Base-by-base conservation (phyloP, 495 filamentous ascomycete genomes). In the Aspergillus ostianus region DNA sequence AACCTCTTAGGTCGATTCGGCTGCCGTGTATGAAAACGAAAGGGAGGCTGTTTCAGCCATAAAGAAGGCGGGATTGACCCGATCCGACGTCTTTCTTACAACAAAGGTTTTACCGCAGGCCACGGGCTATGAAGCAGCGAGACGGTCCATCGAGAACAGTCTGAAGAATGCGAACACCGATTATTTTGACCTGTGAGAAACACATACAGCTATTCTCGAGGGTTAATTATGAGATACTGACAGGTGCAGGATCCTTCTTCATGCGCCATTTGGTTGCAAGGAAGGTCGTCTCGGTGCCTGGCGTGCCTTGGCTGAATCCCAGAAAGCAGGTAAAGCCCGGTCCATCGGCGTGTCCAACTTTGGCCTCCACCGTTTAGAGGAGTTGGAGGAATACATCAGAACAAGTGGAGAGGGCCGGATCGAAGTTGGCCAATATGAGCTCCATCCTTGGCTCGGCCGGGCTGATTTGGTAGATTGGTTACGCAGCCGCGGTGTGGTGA, bases 371-470 rank as follows among this genome's bases (percentile, higher is more conserved):
- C 82, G 84, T 62, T 72, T 85, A 10, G 70, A 83, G 23, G 82
- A 84, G 55, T 73, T 97, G 47, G 90, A 95, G 66, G 74, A 69
- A 61, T 87, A 90, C 65, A 91, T 92, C 65, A 80, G 84, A 61
- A 76, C 83, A 57, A 88, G 88, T 4, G 86, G 84, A 56, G 90
- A 86, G 15, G 89, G 90, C n/a, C 78, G 91, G 19, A 80, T 97
- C 61, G 87, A 85, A 56, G 89, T 96, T 3, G 91, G 90, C 10
- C 92, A 96, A 71, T 90, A 89, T 64, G 93, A 97, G 72, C 69
- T 97, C 17, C 93, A 97, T 64, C 92, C 93, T 0, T 96, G 90
- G 90, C 81, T 87, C 10, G 80, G 86, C 21, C 81, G 90, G 15
- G 77, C 77, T 3, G 90, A 92, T 67, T 91, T 97, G 44, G 84